Percentiles rank a stretch among this genome's conserved stretches.
These are phyloP conservation scores for Kurtzmaniella cleridarum DNA, from an alignment of 805 yeast species.

Conservation along the genomic window DNA sequence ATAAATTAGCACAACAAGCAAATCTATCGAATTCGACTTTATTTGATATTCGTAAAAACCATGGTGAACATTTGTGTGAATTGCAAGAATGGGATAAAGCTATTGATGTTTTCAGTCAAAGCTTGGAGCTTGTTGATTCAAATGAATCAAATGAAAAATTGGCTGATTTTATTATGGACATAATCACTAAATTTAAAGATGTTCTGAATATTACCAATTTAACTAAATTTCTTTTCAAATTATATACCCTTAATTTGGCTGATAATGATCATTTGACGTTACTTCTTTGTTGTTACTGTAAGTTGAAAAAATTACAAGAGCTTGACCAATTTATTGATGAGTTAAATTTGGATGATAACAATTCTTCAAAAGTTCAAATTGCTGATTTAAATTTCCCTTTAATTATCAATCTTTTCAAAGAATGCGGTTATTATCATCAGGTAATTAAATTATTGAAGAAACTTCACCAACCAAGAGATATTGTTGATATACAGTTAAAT, in stretches of 20 bases:
- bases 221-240: constrained; percentile 56
- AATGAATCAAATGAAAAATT: constrained; percentile 9
- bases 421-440: constrained; percentile 58
- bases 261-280: constrained; percentile 80
- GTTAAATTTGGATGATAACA: constrained; percentile 21
- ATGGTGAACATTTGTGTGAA: constrained; percentile 68
- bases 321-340: constrained; percentile 51
- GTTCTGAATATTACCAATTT: constrained; percentile 65
- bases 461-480: constrained; percentile 66
- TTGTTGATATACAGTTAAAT: constrained; percentile 68
- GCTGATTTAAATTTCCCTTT: constrained; percentile 60
- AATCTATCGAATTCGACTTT: constrained; percentile 24
- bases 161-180: constrained; percentile 53
- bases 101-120: constrained; percentile 62
- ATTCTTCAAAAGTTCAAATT: constrained; percentile 8
- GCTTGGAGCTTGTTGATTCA: constrained; percentile 20
- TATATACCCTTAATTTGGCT: constrained; percentile 52
- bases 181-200: constrained; percentile 74
- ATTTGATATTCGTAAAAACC: constrained; percentile 32
- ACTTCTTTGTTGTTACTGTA: constrained; percentile 73
- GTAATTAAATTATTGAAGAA: constrained; percentile 68
- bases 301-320: constrained; percentile 57
- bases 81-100: constrained; percentile 66
- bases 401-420: constrained; percentile 65
- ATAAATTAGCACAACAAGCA: constrained; percentile 51